Evolutionary conservation across 768 basidiomycete genomes (phyloP).

Genomic region (Cubamyces sp.): DNA sequence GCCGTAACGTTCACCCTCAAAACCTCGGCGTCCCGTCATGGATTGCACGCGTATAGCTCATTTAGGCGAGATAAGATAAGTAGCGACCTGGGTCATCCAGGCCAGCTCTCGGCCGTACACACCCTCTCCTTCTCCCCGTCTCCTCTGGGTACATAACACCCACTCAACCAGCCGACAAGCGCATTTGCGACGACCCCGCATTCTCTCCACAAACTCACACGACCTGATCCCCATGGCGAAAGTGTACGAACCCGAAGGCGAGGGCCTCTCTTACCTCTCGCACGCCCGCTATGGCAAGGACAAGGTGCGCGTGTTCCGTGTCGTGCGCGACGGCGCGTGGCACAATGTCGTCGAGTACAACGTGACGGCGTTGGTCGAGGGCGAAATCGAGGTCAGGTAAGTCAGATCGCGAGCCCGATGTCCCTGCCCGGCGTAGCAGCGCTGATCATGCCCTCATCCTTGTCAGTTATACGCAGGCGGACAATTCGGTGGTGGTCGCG

Average conservation of each 20-base stretch:
- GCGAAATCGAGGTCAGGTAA: conserved; percentile 77
- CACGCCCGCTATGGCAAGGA: conserved; percentile 85
- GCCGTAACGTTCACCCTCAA: too few relatives aligned
- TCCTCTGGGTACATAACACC: too few relatives aligned
- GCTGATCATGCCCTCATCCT: not conserved
- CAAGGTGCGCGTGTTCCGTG: conserved; percentile 82
- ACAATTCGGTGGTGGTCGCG: conserved; percentile 87
- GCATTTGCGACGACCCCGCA: too few relatives aligned
- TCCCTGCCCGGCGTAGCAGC: not conserved
- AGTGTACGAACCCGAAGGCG: conserved; percentile 16
- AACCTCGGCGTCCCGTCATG: too few relatives aligned
- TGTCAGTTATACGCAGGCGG: conserved; percentile 80
- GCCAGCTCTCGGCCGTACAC: too few relatives aligned
- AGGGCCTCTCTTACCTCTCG: conserved; percentile 39
- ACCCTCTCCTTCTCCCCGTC: too few relatives aligned
- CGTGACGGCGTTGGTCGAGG: conserved; percentile 80
- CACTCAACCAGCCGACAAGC: too few relatives aligned
- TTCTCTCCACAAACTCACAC: too few relatives aligned
- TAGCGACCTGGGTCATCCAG: too few relatives aligned
- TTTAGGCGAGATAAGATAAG: too few relatives aligned
- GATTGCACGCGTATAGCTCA: too few relatives aligned
- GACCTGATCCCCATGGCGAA: conserved; percentile 1
- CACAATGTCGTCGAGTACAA: conserved; percentile 87
- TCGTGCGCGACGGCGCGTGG: conserved; percentile 70
- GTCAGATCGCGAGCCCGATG: conserved; percentile 3